These are phyloP conservation scores for Penicillium sp. DNA, from an alignment of 2,329 filamentous ascomycete species.

Conservation along the genomic window DNA sequence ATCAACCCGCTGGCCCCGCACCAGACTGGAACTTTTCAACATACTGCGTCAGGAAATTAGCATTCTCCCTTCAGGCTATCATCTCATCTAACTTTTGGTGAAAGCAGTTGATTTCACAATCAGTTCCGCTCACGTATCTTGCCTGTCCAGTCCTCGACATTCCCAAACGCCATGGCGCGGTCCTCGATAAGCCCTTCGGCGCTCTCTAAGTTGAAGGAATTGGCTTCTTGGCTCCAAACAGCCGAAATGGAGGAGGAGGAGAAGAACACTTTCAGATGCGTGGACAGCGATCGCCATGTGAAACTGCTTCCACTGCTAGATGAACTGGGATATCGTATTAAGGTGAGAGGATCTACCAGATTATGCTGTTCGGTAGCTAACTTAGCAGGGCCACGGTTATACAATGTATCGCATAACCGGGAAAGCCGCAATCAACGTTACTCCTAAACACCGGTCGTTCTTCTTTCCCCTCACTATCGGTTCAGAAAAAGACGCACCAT, in stretches of 20 bases:
- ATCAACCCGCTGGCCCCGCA: not conserved
- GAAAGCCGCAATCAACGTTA: not conserved
- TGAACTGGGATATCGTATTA: not conserved
- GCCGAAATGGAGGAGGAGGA: not conserved
- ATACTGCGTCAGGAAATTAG: not conserved
- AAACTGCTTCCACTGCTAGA: not conserved
- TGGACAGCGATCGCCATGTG: not conserved
- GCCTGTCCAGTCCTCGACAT: not conserved
- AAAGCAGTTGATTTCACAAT: not conserved
- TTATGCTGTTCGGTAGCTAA: not conserved
- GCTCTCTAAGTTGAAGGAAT: not conserved
- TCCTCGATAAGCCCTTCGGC: not conserved
- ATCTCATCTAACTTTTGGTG: not conserved
- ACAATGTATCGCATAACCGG: not conserved
- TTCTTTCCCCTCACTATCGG: not conserved
- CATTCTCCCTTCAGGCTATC: not conserved
- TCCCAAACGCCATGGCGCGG: not conserved
- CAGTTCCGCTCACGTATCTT: not conserved
- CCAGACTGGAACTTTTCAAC: not conserved
- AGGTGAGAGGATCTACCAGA: not conserved
- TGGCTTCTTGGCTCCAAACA: not conserved
- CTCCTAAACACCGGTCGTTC: not conserved
- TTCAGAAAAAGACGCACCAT: not conserved
- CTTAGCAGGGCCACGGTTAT: not conserved
- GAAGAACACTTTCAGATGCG: not conserved